phyloP scores from a whole-genome alignment of 176 grass and related monocot species.

The Olyra latifolia region DNA sequence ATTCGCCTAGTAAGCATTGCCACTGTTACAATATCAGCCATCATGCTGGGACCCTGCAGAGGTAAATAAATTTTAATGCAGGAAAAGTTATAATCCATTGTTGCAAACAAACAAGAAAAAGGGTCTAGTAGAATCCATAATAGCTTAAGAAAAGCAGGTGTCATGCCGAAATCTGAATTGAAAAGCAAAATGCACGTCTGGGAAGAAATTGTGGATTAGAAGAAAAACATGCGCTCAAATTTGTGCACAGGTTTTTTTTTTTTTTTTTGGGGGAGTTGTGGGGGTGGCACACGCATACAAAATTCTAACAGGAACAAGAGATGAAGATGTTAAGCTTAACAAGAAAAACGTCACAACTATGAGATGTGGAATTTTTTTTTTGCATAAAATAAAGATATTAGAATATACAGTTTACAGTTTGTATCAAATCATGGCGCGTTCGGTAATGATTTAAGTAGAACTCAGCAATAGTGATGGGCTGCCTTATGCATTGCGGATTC shows the following conservation, averaged over 20 bases:
- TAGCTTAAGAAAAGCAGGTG: conserved; percentile 8
- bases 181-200: background rate
- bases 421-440: background rate
- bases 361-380: background rate
- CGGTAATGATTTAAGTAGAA: conserved; percentile 9
- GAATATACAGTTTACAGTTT: conserved; percentile 20
- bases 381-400: background rate
- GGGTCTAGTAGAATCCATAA: conserved; percentile 2
- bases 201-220: background rate
- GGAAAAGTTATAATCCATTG: background rate
- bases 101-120: conserved; percentile 9
- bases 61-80: conserved; percentile 16
- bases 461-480: background rate
- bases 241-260: background rate
- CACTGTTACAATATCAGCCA: conserved; percentile 80
- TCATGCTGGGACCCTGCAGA: conserved; percentile 69
- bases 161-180: conserved; percentile 24
- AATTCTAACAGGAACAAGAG: conserved; percentile 22
- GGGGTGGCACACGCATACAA: background rate
- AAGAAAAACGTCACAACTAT: conserved; percentile 1
- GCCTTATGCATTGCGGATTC: background rate
- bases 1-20: conserved; percentile 79
- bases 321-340: conserved; percentile 12
- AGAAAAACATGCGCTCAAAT: conserved; percentile 22
- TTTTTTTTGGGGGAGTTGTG: too few species aligned